Conservation (phyloP, 2,329 filamentous ascomycete genomes). For the Fusarium lateritium region DNA sequence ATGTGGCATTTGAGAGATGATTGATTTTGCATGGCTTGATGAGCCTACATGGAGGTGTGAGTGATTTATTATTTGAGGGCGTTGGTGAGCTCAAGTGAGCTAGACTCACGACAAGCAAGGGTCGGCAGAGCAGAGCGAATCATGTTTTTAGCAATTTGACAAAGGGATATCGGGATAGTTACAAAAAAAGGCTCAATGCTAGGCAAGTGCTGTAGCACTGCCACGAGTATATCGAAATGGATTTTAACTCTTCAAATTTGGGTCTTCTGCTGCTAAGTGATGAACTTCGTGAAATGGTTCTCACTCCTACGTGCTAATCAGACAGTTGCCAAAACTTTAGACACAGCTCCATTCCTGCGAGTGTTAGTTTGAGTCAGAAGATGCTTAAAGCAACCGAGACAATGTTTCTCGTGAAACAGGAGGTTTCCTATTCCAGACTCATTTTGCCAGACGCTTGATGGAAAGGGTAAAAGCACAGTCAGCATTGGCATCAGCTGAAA, state of each 20-base stretch:
- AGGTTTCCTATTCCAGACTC: slow-evolving; percentile 1
- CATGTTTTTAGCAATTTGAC: slow-evolving; percentile 44
- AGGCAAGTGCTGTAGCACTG: slow-evolving; percentile 46
- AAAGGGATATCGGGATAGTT: slow-evolving; percentile 46
- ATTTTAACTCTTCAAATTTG: slow-evolving; percentile 20
- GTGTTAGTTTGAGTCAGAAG: background rate
- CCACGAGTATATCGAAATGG: slow-evolving; percentile 44
- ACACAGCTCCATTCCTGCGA: slow-evolving; percentile 1
- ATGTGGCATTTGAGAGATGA: slow-evolving; percentile 51
- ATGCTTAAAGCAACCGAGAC: slow-evolving; percentile 1
- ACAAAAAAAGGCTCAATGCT: slow-evolving; percentile 48
- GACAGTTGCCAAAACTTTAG: background rate
- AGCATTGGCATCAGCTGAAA: slow-evolving; percentile 16
- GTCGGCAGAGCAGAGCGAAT: slow-evolving; percentile 45
- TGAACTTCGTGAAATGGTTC: background rate
- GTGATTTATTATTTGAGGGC: slow-evolving; percentile 48
- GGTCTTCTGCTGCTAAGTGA: background rate
- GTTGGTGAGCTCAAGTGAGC: slow-evolving; percentile 53
- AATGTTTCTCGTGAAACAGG: background rate
- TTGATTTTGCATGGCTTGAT: slow-evolving; percentile 48
- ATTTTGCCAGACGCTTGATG: background rate
- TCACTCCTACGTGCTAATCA: background rate
- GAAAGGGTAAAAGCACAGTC: slow-evolving; percentile 2
- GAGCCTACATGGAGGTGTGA: slow-evolving; percentile 47
- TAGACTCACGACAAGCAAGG: slow-evolving; percentile 43